These are phyloP conservation scores for Wickerhamiella sorbophila DNA, from an alignment of 805 yeast genomes.

Conservation along the genomic window DNA sequence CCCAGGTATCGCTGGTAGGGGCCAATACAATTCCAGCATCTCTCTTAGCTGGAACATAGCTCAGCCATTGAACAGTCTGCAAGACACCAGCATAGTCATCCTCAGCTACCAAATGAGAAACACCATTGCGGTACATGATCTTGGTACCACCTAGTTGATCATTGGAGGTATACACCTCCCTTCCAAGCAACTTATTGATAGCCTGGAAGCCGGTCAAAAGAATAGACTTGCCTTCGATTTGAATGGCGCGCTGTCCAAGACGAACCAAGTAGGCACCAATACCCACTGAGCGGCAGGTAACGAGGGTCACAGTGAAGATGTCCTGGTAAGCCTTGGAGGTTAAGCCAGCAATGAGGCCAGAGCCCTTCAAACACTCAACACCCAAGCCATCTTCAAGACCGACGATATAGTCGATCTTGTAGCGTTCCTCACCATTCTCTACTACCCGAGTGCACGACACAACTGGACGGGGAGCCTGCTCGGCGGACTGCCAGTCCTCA, in stretches of 20 bases:
- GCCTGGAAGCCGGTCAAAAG: conserved; percentile 99
- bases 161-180: conserved; percentile 94
- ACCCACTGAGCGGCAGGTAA: conserved; percentile 99
- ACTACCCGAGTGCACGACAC: conserved; percentile 67
- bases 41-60: conserved; percentile 85
- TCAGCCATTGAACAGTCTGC: conserved; percentile 88
- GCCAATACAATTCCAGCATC: conserved; percentile 75
- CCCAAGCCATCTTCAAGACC: conserved; percentile 96
- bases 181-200: conserved; percentile 87
- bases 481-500: conserved; percentile 41
- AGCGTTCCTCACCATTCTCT: conserved; percentile 73
- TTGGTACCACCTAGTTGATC: conserved; percentile 98
- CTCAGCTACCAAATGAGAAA: conserved; percentile 90
- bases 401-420: conserved; percentile 67
- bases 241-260: conserved; percentile 97
- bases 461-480: conserved; percentile 26
- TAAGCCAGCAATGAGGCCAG: conserved; percentile 98
- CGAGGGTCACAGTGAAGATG: conserved; percentile 93
- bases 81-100: conserved; percentile 95
- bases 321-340: conserved; percentile 96
- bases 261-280: conserved; percentile 98
- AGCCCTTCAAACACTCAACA: conserved; percentile 95
- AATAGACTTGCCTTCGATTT: conserved; percentile 97
- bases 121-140: conserved; percentile 97
- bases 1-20: conserved; percentile 66